A percentile compares a stretch with the other conserved stretches of the same genome.
phyloP scores from a whole-genome alignment of 1,139 yeast species.

The Kurtzmaniella quercitrusa region DNA sequence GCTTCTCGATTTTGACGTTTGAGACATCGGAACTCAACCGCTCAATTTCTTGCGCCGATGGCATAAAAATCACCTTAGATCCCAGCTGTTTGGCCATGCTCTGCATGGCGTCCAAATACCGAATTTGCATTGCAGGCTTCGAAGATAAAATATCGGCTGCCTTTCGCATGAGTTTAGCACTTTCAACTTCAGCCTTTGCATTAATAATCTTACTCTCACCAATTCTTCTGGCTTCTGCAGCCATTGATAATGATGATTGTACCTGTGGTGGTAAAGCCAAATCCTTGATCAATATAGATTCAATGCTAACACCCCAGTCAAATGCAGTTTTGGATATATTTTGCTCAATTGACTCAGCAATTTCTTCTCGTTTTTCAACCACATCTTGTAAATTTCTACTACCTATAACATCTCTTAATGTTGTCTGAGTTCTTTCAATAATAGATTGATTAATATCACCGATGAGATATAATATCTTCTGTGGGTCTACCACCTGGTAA shows the following conservation, averaged over 20 bases:
- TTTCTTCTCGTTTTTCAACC: slow-evolving; percentile 70
- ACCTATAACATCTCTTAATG: slow-evolving; percentile 71
- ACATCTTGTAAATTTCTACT: slow-evolving; percentile 66
- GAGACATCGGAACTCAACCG: slow-evolving; percentile 24
- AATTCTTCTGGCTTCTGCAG: slow-evolving; percentile 72
- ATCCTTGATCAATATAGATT: slow-evolving; percentile 67
- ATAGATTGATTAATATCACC: slow-evolving; percentile 55
- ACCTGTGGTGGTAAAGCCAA: slow-evolving; percentile 53
- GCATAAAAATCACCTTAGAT: slow-evolving; percentile 73
- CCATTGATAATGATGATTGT: slow-evolving; percentile 66
- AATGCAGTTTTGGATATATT: slow-evolving; percentile 62
- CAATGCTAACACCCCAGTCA: slow-evolving; percentile 72
- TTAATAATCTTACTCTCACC: slow-evolving; percentile 78
- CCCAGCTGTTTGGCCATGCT: slow-evolving; percentile 61
- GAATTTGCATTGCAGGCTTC: slow-evolving; percentile 75
- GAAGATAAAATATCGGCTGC: slow-evolving; percentile 74
- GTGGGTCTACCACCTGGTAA: slow-evolving; percentile 66
- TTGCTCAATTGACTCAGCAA: slow-evolving; percentile 61
- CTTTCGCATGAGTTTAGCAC: slow-evolving; percentile 73
- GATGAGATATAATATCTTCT: slow-evolving; percentile 61
- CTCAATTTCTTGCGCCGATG: slow-evolving; percentile 45
- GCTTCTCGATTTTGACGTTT: slow-evolving; percentile 1
- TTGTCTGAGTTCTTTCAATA: slow-evolving; percentile 69
- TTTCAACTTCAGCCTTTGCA: slow-evolving; percentile 73
- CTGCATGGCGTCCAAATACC: slow-evolving; percentile 79